phyloP scores from a whole-genome alignment of 1,284 basidiomycete genomes.

The Sanghuangporus weigelae region DNA sequence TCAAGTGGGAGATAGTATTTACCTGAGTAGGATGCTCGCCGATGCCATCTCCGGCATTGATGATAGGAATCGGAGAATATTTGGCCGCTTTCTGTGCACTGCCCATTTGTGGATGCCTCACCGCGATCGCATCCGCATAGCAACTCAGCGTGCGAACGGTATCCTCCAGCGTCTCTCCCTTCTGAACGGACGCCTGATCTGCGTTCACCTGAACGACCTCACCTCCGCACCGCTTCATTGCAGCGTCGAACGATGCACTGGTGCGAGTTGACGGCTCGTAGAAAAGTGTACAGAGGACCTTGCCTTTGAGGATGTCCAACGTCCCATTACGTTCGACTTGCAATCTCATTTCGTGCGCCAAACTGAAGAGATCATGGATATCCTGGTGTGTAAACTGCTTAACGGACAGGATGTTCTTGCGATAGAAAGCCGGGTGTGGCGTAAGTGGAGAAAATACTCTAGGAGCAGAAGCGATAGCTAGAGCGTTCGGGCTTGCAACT shows the following conservation, averaged over 20 bases:
- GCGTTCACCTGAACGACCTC: slow-evolving; percentile 85
- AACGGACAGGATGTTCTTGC: slow-evolving; percentile 91
- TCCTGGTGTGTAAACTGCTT: slow-evolving; percentile 92
- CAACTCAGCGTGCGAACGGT: slow-evolving; percentile 94
- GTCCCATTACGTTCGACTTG: slow-evolving; percentile 91
- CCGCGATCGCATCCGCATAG: slow-evolving; percentile 93
- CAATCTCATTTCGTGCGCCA: slow-evolving; percentile 95
- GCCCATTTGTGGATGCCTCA: slow-evolving; percentile 93
- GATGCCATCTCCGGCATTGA: slow-evolving; percentile 96
- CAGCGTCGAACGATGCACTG: slow-evolving; percentile 95
- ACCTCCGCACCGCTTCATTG: slow-evolving; percentile 97
- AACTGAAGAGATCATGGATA: slow-evolving; percentile 89
- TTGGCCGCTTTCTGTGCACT: slow-evolving; percentile 90
- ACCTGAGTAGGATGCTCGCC: slow-evolving; percentile 98
- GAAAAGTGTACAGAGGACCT: slow-evolving; percentile 93
- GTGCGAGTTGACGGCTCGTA: slow-evolving; percentile 98
- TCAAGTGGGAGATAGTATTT: slow-evolving; percentile 22
- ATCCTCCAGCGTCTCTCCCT: slow-evolving; percentile 93
- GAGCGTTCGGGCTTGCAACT: slow-evolving; percentile 22
- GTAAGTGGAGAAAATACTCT: slow-evolving; percentile 26
- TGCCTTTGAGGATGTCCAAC: slow-evolving; percentile 88
- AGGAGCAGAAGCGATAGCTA: slow-evolving; percentile 21
- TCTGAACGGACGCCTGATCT: slow-evolving; percentile 84
- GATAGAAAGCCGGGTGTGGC: slow-evolving; percentile 69
- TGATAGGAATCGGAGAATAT: slow-evolving; percentile 90